Evolutionary conservation across 148 eudicot genomes (phyloP).

Genomic region (Hydrangea macrophylla): DNA sequence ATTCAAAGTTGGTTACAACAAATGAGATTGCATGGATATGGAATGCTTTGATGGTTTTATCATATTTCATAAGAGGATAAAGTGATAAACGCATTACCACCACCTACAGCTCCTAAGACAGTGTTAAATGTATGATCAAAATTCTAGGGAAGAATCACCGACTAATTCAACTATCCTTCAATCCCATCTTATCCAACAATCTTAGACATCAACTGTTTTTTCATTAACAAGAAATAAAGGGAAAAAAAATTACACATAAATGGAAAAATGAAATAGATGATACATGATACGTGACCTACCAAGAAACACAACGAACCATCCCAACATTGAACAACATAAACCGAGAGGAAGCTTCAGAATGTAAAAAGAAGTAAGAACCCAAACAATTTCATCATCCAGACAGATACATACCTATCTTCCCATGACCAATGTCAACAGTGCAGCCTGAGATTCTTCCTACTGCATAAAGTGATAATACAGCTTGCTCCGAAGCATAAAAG

Average conservation of each 20-base stretch:
- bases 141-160: background rate
- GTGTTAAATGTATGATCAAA: background rate
- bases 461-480: conserved; percentile 93
- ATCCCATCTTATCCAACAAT: background rate
- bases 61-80: too few relatives aligned
- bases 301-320: background rate
- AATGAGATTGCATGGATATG: too few relatives aligned
- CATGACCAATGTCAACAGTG: conserved; percentile 97
- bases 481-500: conserved; percentile 94
- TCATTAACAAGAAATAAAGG: background rate
- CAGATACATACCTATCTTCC: conserved; percentile 69
- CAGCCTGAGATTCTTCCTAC: conserved; percentile 99
- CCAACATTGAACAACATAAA: background rate
- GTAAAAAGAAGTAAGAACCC: background rate
- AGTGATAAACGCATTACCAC: too few relatives aligned
- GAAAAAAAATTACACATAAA: background rate
- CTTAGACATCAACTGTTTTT: background rate
- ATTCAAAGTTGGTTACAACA: too few relatives aligned
- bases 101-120: background rate
- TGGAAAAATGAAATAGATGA: background rate
- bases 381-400: background rate
- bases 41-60: too few relatives aligned
- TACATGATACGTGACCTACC: background rate
- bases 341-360: conserved; percentile 1
- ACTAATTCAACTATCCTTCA: background rate